Evolutionary conservation across 441 rosid genomes (phyloP).

Genomic region (Corymbia citriodora): DNA sequence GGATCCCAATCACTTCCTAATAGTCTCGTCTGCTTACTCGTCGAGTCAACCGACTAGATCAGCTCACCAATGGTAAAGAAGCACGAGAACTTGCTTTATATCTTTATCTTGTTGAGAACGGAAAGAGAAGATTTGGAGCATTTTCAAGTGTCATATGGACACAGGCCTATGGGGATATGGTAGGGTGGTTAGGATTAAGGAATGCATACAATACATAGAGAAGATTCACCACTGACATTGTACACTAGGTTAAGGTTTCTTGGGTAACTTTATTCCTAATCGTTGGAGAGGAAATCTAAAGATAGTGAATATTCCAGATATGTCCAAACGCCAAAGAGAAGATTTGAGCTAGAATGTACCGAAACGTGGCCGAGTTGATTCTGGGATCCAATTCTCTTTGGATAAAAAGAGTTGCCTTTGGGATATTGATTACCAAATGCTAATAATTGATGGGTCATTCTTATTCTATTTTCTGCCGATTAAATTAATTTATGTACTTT

Average conservation of each 20-base stretch:
- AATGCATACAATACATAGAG: background rate
- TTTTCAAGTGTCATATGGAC: background rate
- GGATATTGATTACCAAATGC: background rate
- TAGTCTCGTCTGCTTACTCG: background rate
- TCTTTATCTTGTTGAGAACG: background rate
- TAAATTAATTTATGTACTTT: background rate
- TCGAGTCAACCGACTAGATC: background rate
- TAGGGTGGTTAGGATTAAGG: background rate
- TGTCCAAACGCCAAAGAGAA: background rate
- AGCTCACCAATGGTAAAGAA: background rate
- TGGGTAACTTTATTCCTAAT: background rate
- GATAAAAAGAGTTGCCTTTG: background rate
- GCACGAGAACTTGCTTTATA: background rate
- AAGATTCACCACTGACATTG: background rate
- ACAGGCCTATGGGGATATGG: background rate
- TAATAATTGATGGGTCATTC: background rate
- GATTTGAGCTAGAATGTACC: background rate
- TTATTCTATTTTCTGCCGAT: background rate
- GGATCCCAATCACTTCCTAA: background rate
- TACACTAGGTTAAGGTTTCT: background rate
- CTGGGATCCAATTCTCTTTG: background rate
- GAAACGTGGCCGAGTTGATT: background rate
- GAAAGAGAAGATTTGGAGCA: background rate
- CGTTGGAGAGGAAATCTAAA: background rate
- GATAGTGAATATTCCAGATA: background rate